A percentile compares a stretch with the other conserved stretches of the same genome.
Conservation (phyloP, 306 rosid genomes). For the Glycine latifolia region DNA sequence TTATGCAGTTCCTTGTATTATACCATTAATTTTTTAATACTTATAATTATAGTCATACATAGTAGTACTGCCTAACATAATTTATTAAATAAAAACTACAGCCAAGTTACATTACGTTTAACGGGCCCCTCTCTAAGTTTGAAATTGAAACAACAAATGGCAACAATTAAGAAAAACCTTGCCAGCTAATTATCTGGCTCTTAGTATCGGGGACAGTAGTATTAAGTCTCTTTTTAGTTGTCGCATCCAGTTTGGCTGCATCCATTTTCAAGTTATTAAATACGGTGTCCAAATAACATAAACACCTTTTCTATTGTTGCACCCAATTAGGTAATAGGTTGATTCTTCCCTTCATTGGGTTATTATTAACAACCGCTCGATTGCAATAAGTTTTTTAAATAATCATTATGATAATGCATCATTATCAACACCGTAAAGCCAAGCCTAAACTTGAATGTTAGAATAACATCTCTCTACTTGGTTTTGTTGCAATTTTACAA, state of each 20-base stretch:
- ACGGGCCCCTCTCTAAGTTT: not conserved
- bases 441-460: not conserved
- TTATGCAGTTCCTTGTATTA: not conserved
- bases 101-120: not conserved
- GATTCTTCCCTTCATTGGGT: not conserved
- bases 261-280: not conserved
- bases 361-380: not conserved
- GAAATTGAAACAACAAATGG: not conserved
- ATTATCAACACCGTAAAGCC: not conserved
- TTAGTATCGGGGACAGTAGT: not conserved
- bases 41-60: not conserved
- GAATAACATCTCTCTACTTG: not conserved
- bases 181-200: not conserved
- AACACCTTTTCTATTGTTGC: not conserved
- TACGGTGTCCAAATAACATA: not conserved
- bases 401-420: no score
- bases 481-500: not conserved
- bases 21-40: not conserved
- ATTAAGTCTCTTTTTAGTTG: not conserved
- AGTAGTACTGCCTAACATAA: not conserved
- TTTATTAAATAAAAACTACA: not conserved
- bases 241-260: slow-evolving; percentile 5
- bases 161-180: slow-evolving; percentile 7
- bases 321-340: not conserved
- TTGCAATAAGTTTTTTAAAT: not conserved